A percentile compares a stretch with the other conserved stretches of the same genome.
These are phyloP conservation scores for Cornus suecica DNA, from an alignment of 148 eudicot genomes.

Conservation along the genomic window DNA sequence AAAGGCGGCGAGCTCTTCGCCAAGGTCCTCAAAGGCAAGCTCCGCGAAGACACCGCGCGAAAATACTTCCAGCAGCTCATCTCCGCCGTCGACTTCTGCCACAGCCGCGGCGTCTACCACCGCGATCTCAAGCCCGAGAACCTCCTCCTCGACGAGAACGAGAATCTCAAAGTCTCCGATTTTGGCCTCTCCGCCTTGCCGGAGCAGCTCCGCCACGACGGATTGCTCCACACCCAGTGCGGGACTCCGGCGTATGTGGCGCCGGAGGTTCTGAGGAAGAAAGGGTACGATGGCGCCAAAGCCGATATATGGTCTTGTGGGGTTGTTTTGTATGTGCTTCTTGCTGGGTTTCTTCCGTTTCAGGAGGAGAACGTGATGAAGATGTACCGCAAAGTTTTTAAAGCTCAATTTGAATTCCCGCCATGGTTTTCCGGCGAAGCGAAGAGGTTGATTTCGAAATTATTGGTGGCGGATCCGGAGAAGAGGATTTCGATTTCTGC, in stretches of 20 bases:
- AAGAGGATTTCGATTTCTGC: conserved; percentile 47
- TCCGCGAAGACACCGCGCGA: conserved; percentile 47
- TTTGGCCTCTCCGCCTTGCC: conserved; percentile 72
- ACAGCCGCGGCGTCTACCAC: conserved; percentile 53
- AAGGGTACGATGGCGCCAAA: conserved; percentile 66
- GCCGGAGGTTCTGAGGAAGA: conserved; percentile 57
- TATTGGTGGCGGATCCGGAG: conserved; percentile 50
- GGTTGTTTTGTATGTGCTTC: conserved; percentile 48
- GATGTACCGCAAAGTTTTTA: conserved; percentile 62
- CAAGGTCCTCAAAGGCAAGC: conserved; percentile 44
- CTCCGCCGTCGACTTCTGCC: conserved; percentile 45
- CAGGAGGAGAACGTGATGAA: conserved; percentile 62
- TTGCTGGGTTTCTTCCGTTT: conserved; percentile 69
- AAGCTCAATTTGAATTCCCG: conserved; percentile 55
- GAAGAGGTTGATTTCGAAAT: conserved; percentile 49
- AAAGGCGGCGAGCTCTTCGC: conserved; percentile 66
- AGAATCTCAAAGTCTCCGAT: conserved; percentile 59
- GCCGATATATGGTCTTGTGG: conserved; percentile 86
- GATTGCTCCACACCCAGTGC: conserved; percentile 67
- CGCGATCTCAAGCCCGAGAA: conserved; percentile 55
- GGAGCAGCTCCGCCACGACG: conserved; percentile 58
- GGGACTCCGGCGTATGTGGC: conserved; percentile 87
- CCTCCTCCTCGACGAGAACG: conserved; percentile 53
- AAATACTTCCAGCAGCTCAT: conserved; percentile 53
- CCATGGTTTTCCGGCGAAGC: conserved; percentile 63